Conservation (phyloP, 139 green algal species). For the Chlorella sp. region DNA sequence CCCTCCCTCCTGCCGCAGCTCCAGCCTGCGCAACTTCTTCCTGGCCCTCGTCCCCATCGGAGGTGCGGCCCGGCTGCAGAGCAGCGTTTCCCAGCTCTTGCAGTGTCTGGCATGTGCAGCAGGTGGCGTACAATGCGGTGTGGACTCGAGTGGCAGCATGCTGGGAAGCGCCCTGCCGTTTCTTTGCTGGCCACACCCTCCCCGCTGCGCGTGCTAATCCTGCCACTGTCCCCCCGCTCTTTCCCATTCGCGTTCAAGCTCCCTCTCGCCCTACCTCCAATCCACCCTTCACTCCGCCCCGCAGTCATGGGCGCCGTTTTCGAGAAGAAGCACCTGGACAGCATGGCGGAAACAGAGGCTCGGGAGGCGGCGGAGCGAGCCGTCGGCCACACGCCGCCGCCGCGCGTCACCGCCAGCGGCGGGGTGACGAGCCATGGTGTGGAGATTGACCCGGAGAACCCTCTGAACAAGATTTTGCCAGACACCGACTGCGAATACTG, state of each 20-base stretch:
- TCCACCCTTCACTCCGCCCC: no score
- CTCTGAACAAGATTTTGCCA: conserved; percentile 23
- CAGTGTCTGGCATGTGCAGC: no score
- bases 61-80: not conserved
- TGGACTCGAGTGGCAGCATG: no score
- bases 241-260: no score
- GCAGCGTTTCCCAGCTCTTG: no score
- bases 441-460: conserved; percentile 14
- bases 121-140: no score
- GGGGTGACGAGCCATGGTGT: conserved; percentile 9
- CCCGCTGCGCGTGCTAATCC: no score
- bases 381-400: not conserved
- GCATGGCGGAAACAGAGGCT: not conserved
- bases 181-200: no score
- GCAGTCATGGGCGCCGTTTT: not conserved
- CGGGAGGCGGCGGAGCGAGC: not conserved
- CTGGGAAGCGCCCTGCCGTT: no score
- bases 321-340: not conserved
- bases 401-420: not conserved
- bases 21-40: conserved; percentile 4
- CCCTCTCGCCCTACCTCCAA: no score
- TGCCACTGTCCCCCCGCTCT: no score
- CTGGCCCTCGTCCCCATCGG: conserved; percentile 1
- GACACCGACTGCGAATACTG: conserved; percentile 30
- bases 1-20: not conserved